Conservation (phyloP, 192 early-diverging fungal species). For the Dissophora globulifera region DNA sequence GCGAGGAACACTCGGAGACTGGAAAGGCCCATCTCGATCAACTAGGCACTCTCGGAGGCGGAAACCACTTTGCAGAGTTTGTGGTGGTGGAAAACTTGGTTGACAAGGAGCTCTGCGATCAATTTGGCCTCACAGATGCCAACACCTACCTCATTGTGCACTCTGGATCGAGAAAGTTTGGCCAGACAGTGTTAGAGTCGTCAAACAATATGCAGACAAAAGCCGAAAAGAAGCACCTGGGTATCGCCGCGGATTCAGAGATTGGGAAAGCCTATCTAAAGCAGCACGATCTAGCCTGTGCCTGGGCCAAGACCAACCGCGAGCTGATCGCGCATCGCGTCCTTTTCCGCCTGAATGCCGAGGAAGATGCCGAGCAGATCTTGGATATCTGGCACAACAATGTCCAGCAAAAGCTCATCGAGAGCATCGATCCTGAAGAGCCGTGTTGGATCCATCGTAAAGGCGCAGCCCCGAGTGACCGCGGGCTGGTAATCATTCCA, state of each 20-base stretch:
- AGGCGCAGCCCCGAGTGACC: slow-evolving; percentile 66
- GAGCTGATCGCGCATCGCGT: slow-evolving; percentile 66
- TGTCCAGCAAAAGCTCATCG: slow-evolving; percentile 50
- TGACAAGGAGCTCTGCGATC: slow-evolving; percentile 45
- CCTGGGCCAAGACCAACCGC: slow-evolving; percentile 65
- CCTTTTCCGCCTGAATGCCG: slow-evolving; percentile 47
- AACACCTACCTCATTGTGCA: slow-evolving; percentile 61
- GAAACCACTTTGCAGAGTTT: slow-evolving; percentile 74
- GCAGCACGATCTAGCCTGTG: slow-evolving; percentile 58
- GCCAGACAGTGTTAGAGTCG: slow-evolving; percentile 59
- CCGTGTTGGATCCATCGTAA: slow-evolving; percentile 66
- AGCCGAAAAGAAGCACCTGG: slow-evolving; percentile 41
- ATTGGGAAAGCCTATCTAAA: slow-evolving; percentile 53
- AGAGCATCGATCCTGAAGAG: slow-evolving; percentile 2
- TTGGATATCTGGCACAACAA: slow-evolving; percentile 71
- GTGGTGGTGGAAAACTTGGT: slow-evolving; percentile 48
- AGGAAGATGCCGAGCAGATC: slow-evolving; percentile 47
- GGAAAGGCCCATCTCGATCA: slow-evolving; percentile 53
- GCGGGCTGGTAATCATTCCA: slow-evolving; percentile 66
- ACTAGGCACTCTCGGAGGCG: slow-evolving; percentile 66
- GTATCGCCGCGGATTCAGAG: slow-evolving; percentile 32
- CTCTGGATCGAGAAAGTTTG: slow-evolving; percentile 65
- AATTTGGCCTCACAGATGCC: slow-evolving; percentile 18
- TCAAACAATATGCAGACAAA: slow-evolving; percentile 36
- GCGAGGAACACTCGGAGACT: slow-evolving; percentile 41